Base-by-base conservation (phyloP, 257 asterid genomes). In the Knoxia roxburghii region DNA sequence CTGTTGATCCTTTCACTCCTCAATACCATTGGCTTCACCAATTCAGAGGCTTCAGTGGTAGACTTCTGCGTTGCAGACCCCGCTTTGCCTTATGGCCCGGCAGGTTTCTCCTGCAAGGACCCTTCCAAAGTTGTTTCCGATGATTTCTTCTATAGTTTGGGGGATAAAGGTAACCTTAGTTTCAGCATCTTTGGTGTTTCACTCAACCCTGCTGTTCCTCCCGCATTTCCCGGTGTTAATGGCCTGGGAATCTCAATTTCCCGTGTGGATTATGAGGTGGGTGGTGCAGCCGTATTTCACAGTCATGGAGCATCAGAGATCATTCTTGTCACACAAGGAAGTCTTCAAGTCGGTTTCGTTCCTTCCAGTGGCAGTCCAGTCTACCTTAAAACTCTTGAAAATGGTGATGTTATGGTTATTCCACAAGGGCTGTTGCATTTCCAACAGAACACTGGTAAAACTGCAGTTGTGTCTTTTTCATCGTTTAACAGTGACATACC, bases 11-110 rank as follows among this genome's bases (percentile, higher is more conserved):
- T 75, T 55, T 54, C 79, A n/a, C 41, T 75, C 59, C 45, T 75
- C 5, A 15, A 51, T 43, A 56, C 67, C 24, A 45, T 70, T 2
- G 41, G 6, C 41, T 37, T 37, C 9, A 37, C 41, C 4, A 6
- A n/a, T n/a, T n/a, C 70, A 18, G 35, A 68, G 35, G 86, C 87
- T 67, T 72, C 81, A 17, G 95, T 75, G 11, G 84, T 73, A 17
- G 97, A 90, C 79, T 90, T 87, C 77, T 90, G 97, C 72, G 91
- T 90, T 0, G 97, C 86, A 3, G 97, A 90, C 81, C 79, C 84
- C 17, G 49, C 76, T 45, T 56, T 55, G 4, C 82, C 90, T 2
- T 35, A 76, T 0, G 67, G 76, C 23, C 97, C 95, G 45, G 79
- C 89, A 63, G 97, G 97, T 49, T 87, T 81, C 82, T 81, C 96